A percentile compares a stretch with the other conserved stretches of the same genome.
These are phyloP conservation scores for Stentor coeruleus DNA, from an alignment of 73 alveolate species.

Conservation along the genomic window DNA sequence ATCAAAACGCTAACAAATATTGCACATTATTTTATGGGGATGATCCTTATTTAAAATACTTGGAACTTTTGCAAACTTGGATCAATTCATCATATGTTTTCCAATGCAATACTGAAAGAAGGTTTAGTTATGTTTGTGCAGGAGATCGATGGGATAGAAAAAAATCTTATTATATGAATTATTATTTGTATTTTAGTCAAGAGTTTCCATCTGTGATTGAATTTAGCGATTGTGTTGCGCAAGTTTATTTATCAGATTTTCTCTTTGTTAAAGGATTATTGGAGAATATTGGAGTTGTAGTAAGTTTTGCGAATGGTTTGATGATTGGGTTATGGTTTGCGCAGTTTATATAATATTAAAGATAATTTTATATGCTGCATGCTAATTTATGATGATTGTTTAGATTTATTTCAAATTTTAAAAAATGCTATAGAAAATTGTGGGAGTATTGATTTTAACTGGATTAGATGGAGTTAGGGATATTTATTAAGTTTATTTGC, in stretches of 20 bases:
- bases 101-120: not conserved
- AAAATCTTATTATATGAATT: not conserved
- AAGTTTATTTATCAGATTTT: not conserved
- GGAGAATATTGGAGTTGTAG: not conserved
- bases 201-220: slow-evolving; percentile 6
- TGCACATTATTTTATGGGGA: not conserved
- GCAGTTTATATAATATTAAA: too few relatives aligned
- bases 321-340: too few relatives aligned
- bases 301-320: not conserved
- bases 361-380: too few relatives aligned
- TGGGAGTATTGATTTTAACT: too few relatives aligned
- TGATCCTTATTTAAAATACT: not conserved
- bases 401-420: too few relatives aligned
- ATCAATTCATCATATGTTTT: not conserved
- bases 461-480: too few relatives aligned
- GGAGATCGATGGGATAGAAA: slow-evolving; percentile 12
- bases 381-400: too few relatives aligned
- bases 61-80: not conserved
- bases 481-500: too few relatives aligned
- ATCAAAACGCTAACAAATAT: not conserved
- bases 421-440: too few relatives aligned
- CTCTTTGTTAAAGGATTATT: not conserved
- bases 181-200: not conserved
- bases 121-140: not conserved
- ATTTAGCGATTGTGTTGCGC: not conserved